These are phyloP conservation scores for Excoecaria agallocha DNA, from an alignment of 345 rosid species.

Conservation along the genomic window DNA sequence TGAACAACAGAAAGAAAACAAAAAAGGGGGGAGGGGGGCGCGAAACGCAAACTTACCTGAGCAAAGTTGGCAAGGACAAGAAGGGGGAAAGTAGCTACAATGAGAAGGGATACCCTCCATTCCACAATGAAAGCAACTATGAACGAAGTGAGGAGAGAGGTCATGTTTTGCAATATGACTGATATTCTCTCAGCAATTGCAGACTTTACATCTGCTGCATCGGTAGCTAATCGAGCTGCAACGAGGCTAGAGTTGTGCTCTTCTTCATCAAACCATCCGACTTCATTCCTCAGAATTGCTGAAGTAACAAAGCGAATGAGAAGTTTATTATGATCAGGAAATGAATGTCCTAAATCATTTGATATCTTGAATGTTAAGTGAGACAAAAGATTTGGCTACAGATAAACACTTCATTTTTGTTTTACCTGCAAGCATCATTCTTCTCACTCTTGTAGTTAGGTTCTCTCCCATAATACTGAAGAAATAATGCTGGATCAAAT, in stretches of 20 bases:
- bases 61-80: conserved; percentile 99
- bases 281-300: conserved; percentile 96
- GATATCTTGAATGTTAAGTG: background rate
- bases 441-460: conserved; percentile 92
- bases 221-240: conserved; percentile 81
- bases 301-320: conserved; percentile 16
- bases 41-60: no score
- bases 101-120: conserved; percentile 99
- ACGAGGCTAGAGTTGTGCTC: conserved; percentile 96
- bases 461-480: conserved; percentile 99
- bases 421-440: conserved; percentile 99
- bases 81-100: conserved; percentile 89
- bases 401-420: background rate
- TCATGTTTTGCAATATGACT: conserved; percentile 97
- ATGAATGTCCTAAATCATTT: background rate
- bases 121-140: conserved; percentile 95
- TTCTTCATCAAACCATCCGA: conserved; percentile 99
- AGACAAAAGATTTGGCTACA: background rate
- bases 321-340: background rate
- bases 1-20: background rate
- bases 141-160: conserved; percentile 96
- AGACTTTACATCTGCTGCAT: conserved; percentile 94
- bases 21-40: no score
- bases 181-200: conserved; percentile 98
- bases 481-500: conserved; percentile 97